Evolutionary conservation across 2,329 filamentous ascomycete genomes (phyloP), one percentile per base, ranked within the genome.

Genomic region (Aspergillus aculeatus): DNA sequence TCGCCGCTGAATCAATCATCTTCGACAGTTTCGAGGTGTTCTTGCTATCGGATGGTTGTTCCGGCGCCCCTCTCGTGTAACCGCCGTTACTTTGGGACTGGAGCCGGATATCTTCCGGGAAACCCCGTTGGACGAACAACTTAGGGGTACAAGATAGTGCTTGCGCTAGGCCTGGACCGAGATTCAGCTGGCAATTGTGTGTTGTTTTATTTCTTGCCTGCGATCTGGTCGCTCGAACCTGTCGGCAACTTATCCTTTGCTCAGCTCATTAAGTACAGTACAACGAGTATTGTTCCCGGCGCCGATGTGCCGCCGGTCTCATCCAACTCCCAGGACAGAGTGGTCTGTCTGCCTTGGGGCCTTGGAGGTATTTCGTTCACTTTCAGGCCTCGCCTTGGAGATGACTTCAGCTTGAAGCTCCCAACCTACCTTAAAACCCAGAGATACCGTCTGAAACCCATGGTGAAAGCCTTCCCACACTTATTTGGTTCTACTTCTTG

Each of bases 71-170:
- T 55, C 54, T 57, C 47, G 71, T 74, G 62, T 66, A 65, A 73
- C 70, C 50, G 26, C 54, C 48, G 23, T 44, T 51, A 51, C 64
- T 69, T 69, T 62, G 66, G 59, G 69, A 69, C 64, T 60, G 59
- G 68, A 35, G 57, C 69, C 63, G 66, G 65, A 68, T 69, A 64
- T 67, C 67, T 70, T 72, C 72, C 68, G 64, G 66, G 51, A 64
- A 58, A 61, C 67, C 67, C 64, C 63, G 68, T 70, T 71, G 67
- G 66, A 67, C 54, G 63, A 53, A 56, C 61, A 58, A 56, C 44
- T 48, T 51, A 55, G 50, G 41, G 58, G 50, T 35, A 55, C 24
- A 44, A 55, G 44, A 38, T 55, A 48, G 26, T 48, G 14, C 29
- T 55, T 31, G 26, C 53, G 35, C 53, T 55, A 55, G 53, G 41